Percentiles rank a stretch among this genome's conserved stretches.
phyloP scores from a whole-genome alignment of 352 stramenopile genomes.

The Thalassiosira mediterranea region DNA sequence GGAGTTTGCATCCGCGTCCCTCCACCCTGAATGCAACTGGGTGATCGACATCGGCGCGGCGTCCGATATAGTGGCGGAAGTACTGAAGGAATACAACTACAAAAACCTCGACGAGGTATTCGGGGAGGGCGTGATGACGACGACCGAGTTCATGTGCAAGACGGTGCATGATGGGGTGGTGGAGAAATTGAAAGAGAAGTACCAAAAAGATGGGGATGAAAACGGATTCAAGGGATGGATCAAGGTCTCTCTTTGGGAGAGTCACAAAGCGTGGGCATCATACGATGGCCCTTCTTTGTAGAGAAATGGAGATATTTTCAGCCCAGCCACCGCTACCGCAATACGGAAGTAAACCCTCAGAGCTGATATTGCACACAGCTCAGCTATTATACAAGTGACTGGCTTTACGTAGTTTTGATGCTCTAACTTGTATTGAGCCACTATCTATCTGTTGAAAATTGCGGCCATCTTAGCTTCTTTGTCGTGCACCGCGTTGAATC shows the following conservation, averaged over 20 bases:
- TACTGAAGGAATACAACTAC: constrained; percentile 86
- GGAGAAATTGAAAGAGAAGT: constrained; percentile 53
- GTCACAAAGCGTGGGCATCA: constrained; percentile 83
- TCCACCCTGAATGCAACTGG: constrained; percentile 85
- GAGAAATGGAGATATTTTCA: no score
- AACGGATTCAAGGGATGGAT: constrained; percentile 78
- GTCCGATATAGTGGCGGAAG: constrained; percentile 77
- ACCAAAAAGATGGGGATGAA: constrained; percentile 28
- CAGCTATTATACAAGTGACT: no score
- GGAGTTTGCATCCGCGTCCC: constrained; percentile 75
- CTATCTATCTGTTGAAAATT: no score
- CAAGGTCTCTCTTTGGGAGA: constrained; percentile 84
- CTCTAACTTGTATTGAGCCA: no score
- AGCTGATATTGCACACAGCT: no score
- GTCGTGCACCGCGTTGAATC: no score
- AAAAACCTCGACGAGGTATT: constrained; percentile 88
- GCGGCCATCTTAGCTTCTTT: no score
- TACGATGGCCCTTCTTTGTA: constrained; percentile 49
- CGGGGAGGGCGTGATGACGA: constrained; percentile 82
- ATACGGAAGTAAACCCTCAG: no score
- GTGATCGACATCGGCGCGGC: constrained; percentile 88
- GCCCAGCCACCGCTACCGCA: no score
- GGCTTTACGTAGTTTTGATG: no score
- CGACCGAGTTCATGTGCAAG: constrained; percentile 88
- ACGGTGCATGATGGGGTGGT: constrained; percentile 70